Conservation (phyloP, 805 yeast genomes). For the Barnettozyma salicaria region DNA sequence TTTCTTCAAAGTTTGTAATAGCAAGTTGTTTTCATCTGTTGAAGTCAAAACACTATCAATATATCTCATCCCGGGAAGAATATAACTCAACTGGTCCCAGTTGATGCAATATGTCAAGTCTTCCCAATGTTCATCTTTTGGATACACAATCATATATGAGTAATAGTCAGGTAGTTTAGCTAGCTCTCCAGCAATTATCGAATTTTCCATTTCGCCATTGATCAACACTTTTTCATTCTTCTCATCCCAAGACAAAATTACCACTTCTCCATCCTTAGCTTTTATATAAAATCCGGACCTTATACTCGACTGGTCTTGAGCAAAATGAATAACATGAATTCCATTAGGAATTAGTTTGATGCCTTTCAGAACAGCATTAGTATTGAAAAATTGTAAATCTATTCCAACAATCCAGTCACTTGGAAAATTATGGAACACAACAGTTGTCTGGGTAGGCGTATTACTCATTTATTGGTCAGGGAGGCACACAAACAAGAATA, state of each 20-base stretch:
- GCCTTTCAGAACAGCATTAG: slow-evolving; percentile 39
- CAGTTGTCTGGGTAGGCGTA: slow-evolving; percentile 26
- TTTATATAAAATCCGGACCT: slow-evolving; percentile 35
- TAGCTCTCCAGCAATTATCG: slow-evolving; percentile 26
- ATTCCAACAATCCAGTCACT: slow-evolving; percentile 38
- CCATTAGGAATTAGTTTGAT: slow-evolving; percentile 48
- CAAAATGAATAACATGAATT: slow-evolving; percentile 49
- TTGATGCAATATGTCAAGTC: slow-evolving; percentile 21
- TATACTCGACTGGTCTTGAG: slow-evolving; percentile 31
- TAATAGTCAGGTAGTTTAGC: slow-evolving; percentile 29
- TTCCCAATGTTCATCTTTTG: slow-evolving; percentile 30
- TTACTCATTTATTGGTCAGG: no score
- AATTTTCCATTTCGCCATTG: slow-evolving; percentile 28
- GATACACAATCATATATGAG: slow-evolving; percentile 37
- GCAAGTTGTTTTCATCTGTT: slow-evolving; percentile 39
- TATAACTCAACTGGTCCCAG: slow-evolving; percentile 24
- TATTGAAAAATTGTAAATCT: slow-evolving; percentile 43
- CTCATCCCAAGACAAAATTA: slow-evolving; percentile 34
- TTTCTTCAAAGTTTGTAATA: slow-evolving; percentile 33
- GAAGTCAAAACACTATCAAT: slow-evolving; percentile 45
- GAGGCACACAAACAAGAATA: no score
- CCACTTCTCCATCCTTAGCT: slow-evolving; percentile 31
- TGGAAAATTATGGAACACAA: slow-evolving; percentile 30
- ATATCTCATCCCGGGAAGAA: slow-evolving; percentile 24
- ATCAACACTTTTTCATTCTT: slow-evolving; percentile 28